Evolutionary conservation across 768 basidiomycete genomes (phyloP), one percentile per base, ranked within the genome.

Genomic region (Mycena pura): DNA sequence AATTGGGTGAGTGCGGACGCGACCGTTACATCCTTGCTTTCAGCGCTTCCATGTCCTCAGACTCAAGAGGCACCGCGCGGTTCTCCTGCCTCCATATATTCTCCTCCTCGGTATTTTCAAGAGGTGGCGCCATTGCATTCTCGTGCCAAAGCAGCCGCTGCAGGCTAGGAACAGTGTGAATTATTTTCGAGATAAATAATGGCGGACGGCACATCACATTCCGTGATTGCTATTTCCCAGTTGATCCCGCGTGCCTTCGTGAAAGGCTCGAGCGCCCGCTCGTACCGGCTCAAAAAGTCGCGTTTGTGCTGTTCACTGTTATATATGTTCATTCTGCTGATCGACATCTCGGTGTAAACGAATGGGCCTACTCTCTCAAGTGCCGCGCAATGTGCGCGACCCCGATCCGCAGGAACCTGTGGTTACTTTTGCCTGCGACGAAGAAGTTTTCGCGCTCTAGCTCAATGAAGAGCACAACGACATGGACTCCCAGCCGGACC

Each of bases 401-500:
- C 14, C 40, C 54, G 8, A 69, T 53, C 7, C 68, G 56, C 17
- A 68, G 40, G 22, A 68, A 51, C 0, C 29, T 14, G 6, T 59
- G n/a, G 5, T 51, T 57, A 10, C 13, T 3, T 27, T 61, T 54
- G 11, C 63, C 68, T 0, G 64, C 66, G n/a, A 65, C 60, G 22
- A 62, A 62, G 19, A 54, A 48, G 38, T 49, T 57, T 7, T 43
- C 66, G 6, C 56, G 11, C 5, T 57, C 60, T n/a, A 68, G 36
- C 6, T 69, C 66, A 29, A 68, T 58, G 31, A 69, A 69, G 22
- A 69, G 38, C 13, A 69, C 68, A 9, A 62, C 48, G 22, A 69
- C 66, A 41, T 60, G 65, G 44, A 69, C n/a, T n/a, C n/a, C n/a
- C n/a, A n/a, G n/a, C n/a, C n/a, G n/a, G n/a, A n/a, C n/a, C n/a